Base-by-base conservation (phyloP, 345 rosid species). In the Moricandia arvensis region DNA sequence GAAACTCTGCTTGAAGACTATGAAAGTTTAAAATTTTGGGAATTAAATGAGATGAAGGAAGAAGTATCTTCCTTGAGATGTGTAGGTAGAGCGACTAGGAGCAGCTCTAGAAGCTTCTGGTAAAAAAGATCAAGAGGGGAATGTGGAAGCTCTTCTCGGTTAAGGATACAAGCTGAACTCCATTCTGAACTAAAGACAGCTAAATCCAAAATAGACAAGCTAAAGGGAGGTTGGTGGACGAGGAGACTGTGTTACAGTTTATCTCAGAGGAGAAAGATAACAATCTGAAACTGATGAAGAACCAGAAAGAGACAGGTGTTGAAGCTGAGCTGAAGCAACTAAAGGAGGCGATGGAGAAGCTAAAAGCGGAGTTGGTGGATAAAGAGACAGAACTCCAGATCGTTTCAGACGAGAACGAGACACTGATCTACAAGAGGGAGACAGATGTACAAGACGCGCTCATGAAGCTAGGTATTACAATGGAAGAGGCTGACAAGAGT, bases 401-500 rank as follows among this genome's bases (percentile, higher is more conserved):
- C 18, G 75, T 89, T 17, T 79, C 78, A 1, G 91, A 89, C 60
- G 87, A 90, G 80, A 95, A 95, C 54, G 87, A 87, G 80, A 83
- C 77, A 59, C 81, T 95, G 66, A 82, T 86, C 74, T 55, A 79
- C 74, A 90, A 80, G 77, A 33, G 8, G 67, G 93, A 82, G 65
- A 35, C 35, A 26, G 88, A 82, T 66, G 89, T 88, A 74, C 85
- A 72, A 68, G 96, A 91, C 49, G 85, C 87, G 4, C 66, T 86
- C 11, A 58, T 81, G 84, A 93, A 93, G 87, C 88, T 93, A 13
- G 87, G 33, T 30, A 30, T 88, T 29, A 79, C 88, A 5, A 83
- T 87, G 74, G 97, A 92, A 83, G 96, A 92, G 75, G 91, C 86
- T 21, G 97, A 90, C 51, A 90, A 86, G 83, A 84, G 85, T 82